These are phyloP conservation scores for Lepraria neglecta DNA, from an alignment of 495 filamentous ascomycete species.

Conservation along the genomic window DNA sequence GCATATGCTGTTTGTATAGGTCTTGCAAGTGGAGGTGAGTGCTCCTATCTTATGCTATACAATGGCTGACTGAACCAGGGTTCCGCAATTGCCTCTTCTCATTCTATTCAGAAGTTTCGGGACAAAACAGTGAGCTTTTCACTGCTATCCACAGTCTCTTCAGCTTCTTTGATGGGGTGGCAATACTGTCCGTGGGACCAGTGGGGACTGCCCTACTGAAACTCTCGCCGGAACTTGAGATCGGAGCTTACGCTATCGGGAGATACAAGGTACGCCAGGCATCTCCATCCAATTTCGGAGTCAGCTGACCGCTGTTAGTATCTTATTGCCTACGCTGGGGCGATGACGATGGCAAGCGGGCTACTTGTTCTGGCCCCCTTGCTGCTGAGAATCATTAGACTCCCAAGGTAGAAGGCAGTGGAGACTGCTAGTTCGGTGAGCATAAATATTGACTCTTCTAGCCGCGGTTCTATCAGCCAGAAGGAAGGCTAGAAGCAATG, in stretches of 20 bases:
- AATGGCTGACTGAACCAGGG: not conserved
- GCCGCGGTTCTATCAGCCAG: too few relatives aligned
- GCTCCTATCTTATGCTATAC: not conserved
- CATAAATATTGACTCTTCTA: too few relatives aligned
- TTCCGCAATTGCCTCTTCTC: conserved; percentile 16
- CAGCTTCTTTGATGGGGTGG: conserved; percentile 19
- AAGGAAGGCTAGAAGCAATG: too few relatives aligned
- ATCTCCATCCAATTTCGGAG: not conserved
- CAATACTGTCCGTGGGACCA: conserved; percentile 21
- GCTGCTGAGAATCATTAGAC: not conserved
- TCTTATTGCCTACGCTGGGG: conserved; percentile 20
- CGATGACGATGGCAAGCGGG: conserved; percentile 20
- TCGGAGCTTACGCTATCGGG: conserved; percentile 18
- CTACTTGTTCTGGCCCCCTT: conserved; percentile 11
- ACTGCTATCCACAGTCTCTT: conserved; percentile 21
- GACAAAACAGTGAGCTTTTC: conserved; percentile 19
- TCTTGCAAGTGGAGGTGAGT: conserved; percentile 10
- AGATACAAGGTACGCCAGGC: conserved; percentile 15
- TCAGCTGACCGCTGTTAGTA: conserved; percentile 10
- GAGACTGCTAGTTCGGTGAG: too few relatives aligned
- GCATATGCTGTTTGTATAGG: conserved; percentile 9
- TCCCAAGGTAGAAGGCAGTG: not conserved
- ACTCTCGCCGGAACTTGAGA: conserved; percentile 3
- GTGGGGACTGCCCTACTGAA: conserved; percentile 15
- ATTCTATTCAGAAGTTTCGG: conserved; percentile 20